Percentiles rank a stretch among this genome's conserved stretches.
These are phyloP conservation scores for Claviceps spartinae DNA, from an alignment of 2,329 filamentous ascomycete species.

Conservation along the genomic window DNA sequence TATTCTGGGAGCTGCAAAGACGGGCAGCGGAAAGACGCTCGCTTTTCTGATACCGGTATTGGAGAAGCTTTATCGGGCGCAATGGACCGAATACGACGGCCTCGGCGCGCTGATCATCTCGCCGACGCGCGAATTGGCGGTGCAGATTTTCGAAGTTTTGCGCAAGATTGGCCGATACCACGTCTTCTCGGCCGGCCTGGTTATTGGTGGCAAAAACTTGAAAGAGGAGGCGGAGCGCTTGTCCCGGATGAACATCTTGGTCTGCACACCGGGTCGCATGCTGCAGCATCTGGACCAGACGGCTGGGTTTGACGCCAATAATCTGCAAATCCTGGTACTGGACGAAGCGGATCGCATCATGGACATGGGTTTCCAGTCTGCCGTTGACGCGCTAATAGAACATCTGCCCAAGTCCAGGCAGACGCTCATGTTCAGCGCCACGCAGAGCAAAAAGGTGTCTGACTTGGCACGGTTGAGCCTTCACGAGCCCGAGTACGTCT, in stretches of 20 bases:
- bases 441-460: slow-evolving; percentile 86
- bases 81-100: slow-evolving; percentile 84
- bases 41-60: slow-evolving; percentile 86
- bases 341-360: slow-evolving; percentile 95
- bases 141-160: slow-evolving; percentile 92
- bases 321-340: slow-evolving; percentile 81
- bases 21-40: slow-evolving; percentile 87
- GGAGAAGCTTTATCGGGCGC: slow-evolving; percentile 78
- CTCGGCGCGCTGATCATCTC: slow-evolving; percentile 86
- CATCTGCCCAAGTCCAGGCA: slow-evolving; percentile 78
- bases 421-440: slow-evolving; percentile 90
- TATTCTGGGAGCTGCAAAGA: slow-evolving; percentile 89
- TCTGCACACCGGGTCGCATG: slow-evolving; percentile 90
- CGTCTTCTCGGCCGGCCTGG: slow-evolving; percentile 77
- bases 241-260: slow-evolving; percentile 88
- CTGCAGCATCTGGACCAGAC: slow-evolving; percentile 94
- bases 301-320: slow-evolving; percentile 75
- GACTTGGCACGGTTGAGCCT: slow-evolving; percentile 82
- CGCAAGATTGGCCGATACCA: slow-evolving; percentile 82
- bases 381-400: slow-evolving; percentile 84
- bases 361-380: slow-evolving; percentile 90
- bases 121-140: slow-evolving; percentile 86
- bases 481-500: slow-evolving; percentile 84
- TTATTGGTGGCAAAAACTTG: slow-evolving; percentile 87
- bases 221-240: slow-evolving; percentile 77